phyloP scores from a whole-genome alignment of 495 filamentous ascomycete species.

The Collariella sp. region DNA sequence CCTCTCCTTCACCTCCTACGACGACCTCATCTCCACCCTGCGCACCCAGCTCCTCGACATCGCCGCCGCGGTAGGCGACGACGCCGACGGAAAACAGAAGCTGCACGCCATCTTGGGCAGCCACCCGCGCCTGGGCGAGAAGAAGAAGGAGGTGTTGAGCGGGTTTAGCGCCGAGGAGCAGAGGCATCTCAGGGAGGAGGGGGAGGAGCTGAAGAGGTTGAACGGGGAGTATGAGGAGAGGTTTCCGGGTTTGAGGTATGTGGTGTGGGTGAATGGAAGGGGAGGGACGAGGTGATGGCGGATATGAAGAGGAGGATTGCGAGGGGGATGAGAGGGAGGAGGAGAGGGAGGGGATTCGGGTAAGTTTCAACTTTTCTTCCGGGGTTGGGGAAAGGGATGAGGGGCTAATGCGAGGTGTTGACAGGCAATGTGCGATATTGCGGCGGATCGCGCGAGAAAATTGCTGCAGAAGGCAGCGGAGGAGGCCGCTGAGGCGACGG shows the following conservation, averaged over 20 bases:
- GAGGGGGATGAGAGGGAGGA: conserved; percentile 56
- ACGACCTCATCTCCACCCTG: conserved; percentile 21
- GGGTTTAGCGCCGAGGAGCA: conserved; percentile 73
- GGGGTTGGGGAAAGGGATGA: neutral
- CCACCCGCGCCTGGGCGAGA: conserved; percentile 74
- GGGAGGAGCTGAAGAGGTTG: conserved; percentile 49
- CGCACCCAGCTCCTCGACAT: conserved; percentile 52
- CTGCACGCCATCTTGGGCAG: conserved; percentile 65
- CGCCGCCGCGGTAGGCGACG: conserved; percentile 2
- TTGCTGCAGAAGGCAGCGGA: conserved; percentile 20
- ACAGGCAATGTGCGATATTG: conserved; percentile 46
- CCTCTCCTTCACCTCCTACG: conserved; percentile 46
- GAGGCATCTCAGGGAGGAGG: conserved; percentile 56
- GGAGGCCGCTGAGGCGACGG: conserved; percentile 14
- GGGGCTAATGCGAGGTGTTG: neutral
- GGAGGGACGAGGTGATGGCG: conserved; percentile 63
- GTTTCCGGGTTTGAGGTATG: conserved; percentile 82
- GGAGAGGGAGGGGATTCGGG: conserved; percentile 67
- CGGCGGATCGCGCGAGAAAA: conserved; percentile 38
- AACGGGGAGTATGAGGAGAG: conserved; percentile 74
- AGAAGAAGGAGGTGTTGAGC: conserved; percentile 34
- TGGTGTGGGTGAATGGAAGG: conserved; percentile 87
- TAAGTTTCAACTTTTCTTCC: conserved; percentile 29
- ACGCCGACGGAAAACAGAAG: conserved; percentile 6
- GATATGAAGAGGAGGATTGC: conserved; percentile 77